A percentile compares a stretch with the other conserved stretches of the same genome.
phyloP scores from a whole-genome alignment of 352 stramenopile genomes.

The Lagenidium giganteum region DNA sequence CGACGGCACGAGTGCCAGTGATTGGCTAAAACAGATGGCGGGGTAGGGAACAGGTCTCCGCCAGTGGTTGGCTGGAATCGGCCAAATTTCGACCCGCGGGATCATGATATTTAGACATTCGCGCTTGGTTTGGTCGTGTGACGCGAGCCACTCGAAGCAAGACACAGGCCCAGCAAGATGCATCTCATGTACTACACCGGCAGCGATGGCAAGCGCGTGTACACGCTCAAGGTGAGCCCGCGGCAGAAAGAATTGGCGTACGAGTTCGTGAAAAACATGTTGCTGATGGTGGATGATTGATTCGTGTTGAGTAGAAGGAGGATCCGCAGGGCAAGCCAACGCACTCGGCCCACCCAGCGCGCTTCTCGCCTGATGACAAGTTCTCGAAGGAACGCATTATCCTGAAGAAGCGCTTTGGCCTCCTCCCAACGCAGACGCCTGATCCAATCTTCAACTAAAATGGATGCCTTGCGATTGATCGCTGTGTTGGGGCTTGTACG shows the following conservation, averaged over 20 bases:
- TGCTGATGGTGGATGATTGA: background rate
- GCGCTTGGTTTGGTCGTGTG: background rate
- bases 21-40: too few species aligned
- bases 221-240: conserved; percentile 96
- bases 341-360: conserved; percentile 94
- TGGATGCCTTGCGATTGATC: too few species aligned
- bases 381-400: conserved; percentile 98
- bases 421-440: conserved; percentile 94
- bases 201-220: conserved; percentile 95
- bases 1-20: too few species aligned
- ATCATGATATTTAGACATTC: conserved; percentile 1
- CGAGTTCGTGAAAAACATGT: background rate
- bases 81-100: too few species aligned
- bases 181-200: conserved; percentile 99
- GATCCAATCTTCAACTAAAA: conserved; percentile 83
- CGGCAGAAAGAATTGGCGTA: background rate
- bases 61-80: conserved; percentile 2
- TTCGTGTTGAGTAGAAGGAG: conserved; percentile 91
- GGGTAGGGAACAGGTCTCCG: too few species aligned
- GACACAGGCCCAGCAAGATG: conserved; percentile 65
- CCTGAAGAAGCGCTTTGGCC: conserved; percentile 97
- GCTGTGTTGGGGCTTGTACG: too few species aligned
- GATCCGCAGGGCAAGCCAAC: conserved; percentile 91
- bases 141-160: background rate
- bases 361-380: conserved; percentile 99